phyloP scores from a whole-genome alignment of 805 yeast species.

The Candida vartiovaarae region DNA sequence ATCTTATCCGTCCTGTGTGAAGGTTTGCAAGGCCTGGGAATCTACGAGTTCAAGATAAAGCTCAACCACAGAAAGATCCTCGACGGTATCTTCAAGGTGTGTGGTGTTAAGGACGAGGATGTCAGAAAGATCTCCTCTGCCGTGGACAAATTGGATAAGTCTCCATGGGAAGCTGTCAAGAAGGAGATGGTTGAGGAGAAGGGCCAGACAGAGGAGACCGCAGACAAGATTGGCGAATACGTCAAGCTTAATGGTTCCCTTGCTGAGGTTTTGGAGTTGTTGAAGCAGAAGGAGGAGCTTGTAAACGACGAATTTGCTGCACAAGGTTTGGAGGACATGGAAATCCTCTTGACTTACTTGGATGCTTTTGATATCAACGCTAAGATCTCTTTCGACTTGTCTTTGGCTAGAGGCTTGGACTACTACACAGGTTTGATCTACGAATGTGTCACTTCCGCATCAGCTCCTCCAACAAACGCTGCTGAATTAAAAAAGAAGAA shows the following conservation, averaged over 20 bases:
- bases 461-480: conserved; percentile 91
- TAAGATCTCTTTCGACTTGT: conserved; percentile 78
- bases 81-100: conserved; percentile 91
- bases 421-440: conserved; percentile 96
- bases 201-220: conserved; percentile 84
- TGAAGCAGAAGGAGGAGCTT: conserved; percentile 53
- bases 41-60: conserved; percentile 83
- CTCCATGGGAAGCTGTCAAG: conserved; percentile 92
- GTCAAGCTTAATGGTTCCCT: conserved; percentile 81
- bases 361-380: conserved; percentile 73
- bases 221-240: conserved; percentile 86
- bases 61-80: conserved; percentile 91
- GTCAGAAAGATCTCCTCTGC: conserved; percentile 91
- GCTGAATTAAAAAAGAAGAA: conserved; percentile 42
- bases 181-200: conserved; percentile 90
- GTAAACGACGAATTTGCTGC: conserved; percentile 64
- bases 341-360: conserved; percentile 62
- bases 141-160: conserved; percentile 92
- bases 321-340: conserved; percentile 78
- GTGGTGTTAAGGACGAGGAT: conserved; percentile 92
- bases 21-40: conserved; percentile 79
- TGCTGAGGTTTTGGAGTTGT: conserved; percentile 47
- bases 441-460: conserved; percentile 91
- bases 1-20: conserved; percentile 73
- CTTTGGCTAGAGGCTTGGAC: conserved; percentile 95